Evolutionary conservation across 257 asterid genomes (phyloP), one percentile per base, ranked within the genome.

Genomic region (Euphrasia confusa): DNA sequence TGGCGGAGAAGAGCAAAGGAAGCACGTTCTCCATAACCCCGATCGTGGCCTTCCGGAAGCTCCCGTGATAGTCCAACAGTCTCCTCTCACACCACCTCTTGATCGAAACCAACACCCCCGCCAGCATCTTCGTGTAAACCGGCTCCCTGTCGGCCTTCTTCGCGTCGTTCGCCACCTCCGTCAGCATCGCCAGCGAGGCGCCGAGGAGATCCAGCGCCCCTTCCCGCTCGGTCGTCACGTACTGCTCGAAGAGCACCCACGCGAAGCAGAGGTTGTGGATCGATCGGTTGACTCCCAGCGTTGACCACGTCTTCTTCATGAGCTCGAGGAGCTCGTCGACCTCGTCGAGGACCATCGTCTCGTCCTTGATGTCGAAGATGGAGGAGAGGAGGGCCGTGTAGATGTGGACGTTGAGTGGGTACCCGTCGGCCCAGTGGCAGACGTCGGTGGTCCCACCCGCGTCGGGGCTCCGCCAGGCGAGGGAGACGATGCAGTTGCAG

Each of bases 401-500:
- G 69, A 83, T 77, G 15, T 78, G 86, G 58, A 79, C 74, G 14
- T 86, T 86, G 58, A 86, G 83, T 4, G 91, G 90, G 67, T 50
- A 81, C 0, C 95, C 95, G 18, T 86, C 91, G 4, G 87, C 91
- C 95, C 95, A 86, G 49, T 79, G 95, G 67, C 87, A 84, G 0
- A 78, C 68, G 2, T 83, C 95, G 2, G 83, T 69, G 30, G 60
- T 75, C 15, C 74, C 77, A 15, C 74, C 84, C n/a, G n/a, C n/a
- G 15, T 76, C 79, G 4, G 75, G 74, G 71, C 78, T 76, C 30
- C 95, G 73, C 81, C 80, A 79, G 0, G 91, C 86, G 2, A 86
- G 69, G 21, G 89, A 71, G 13, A 72, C 71, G 7, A 86, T 71
- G 45, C 79, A 75, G 27, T 75, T 83, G 65, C 84, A 73, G 1